Evolutionary conservation across 176 grass and related monocot species (phyloP).

Genomic region (Aegilops sharonensis): DNA sequence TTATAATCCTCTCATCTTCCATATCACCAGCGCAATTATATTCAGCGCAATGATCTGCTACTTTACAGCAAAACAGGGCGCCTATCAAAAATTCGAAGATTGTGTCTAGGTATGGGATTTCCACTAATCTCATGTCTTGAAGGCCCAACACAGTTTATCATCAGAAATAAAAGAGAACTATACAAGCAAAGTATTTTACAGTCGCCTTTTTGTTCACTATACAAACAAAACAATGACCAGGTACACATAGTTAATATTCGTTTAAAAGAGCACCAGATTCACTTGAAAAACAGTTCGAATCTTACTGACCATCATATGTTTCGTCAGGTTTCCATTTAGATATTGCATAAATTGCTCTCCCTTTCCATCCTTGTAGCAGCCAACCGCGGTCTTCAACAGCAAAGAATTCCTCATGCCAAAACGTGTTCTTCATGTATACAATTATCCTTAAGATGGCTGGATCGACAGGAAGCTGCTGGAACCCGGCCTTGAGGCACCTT

Average conservation of each 20-base stretch:
- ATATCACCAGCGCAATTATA: too few relatives aligned
- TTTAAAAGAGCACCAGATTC: too few relatives aligned
- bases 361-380: constrained; percentile 51
- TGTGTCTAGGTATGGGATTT: background rate
- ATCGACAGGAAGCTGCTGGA: constrained; percentile 34
- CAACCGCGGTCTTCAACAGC: constrained; percentile 32
- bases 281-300: too few relatives aligned
- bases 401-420: constrained; percentile 44
- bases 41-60: too few relatives aligned
- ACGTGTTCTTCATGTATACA: background rate
- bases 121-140: background rate
- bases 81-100: too few relatives aligned
- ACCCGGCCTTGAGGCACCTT: constrained; percentile 39
- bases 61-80: background rate
- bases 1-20: too few relatives aligned
- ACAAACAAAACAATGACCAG: too few relatives aligned
- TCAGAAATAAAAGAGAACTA: background rate
- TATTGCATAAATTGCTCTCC: constrained; percentile 29
- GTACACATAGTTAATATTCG: too few relatives aligned
- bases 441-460: background rate
- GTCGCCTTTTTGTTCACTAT: background rate
- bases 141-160: background rate
- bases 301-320: too few relatives aligned
- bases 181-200: background rate
- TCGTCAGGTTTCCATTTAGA: constrained; percentile 39